phyloP scores from a whole-genome alignment of 257 asterid genomes.

The Lycium barbarum region DNA sequence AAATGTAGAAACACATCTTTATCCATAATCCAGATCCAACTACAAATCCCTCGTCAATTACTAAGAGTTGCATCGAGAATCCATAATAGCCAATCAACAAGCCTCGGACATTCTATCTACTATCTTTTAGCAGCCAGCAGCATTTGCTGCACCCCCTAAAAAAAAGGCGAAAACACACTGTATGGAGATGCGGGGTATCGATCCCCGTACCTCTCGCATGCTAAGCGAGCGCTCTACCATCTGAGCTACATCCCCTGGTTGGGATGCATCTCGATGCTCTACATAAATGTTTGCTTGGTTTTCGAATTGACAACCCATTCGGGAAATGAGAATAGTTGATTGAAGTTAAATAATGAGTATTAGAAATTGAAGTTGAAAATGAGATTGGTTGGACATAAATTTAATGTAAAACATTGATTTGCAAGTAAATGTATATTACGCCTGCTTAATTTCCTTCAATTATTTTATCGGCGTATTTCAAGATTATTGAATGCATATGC shows the following conservation, averaged over 20 bases:
- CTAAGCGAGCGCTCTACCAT: slow-evolving; percentile 67
- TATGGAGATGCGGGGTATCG: slow-evolving; percentile 60
- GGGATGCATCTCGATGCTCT: too few species aligned
- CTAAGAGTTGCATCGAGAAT: not conserved
- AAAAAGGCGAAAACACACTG: too few species aligned
- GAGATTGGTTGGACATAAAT: not conserved
- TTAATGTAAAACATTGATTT: not conserved
- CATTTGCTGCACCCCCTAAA: too few species aligned
- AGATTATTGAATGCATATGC: not conserved
- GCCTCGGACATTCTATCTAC: too few species aligned
- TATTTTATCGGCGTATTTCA: not conserved
- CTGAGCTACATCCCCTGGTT: slow-evolving; percentile 62
- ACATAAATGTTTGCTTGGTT: too few species aligned
- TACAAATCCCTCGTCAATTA: not conserved
- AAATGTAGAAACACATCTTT: not conserved
- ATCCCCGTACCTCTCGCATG: slow-evolving; percentile 59
- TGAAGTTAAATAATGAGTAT: not conserved
- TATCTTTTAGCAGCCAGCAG: too few species aligned
- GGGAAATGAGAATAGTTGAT: not conserved
- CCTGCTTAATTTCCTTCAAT: not conserved
- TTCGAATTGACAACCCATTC: too few species aligned
- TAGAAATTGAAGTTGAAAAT: not conserved
- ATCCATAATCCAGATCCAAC: not conserved
- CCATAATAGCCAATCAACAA: too few species aligned
- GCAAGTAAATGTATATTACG: not conserved